Evolutionary conservation across 108 stramenopile genomes (phyloP).

Genomic region (Asterionellopsis glacialis): DNA sequence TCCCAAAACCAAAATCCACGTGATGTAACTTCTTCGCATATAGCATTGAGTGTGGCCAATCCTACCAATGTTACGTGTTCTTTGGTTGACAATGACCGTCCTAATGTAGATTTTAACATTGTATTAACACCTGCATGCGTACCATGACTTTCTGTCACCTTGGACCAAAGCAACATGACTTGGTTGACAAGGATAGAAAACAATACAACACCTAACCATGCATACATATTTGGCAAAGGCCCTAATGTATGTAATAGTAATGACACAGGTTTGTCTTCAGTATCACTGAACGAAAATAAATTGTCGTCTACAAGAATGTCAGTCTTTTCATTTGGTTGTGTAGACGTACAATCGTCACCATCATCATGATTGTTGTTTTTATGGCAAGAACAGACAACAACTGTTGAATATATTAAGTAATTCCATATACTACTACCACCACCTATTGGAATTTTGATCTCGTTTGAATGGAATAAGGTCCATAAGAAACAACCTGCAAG

Average conservation of each 20-base stretch:
- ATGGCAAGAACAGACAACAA: neutral
- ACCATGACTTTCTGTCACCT: constrained; percentile 2
- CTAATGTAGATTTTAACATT: constrained; percentile 6
- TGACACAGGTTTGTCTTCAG: too few relatives aligned
- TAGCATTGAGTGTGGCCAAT: constrained; percentile 21
- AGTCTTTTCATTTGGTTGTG: too few relatives aligned
- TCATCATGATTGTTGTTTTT: too few relatives aligned
- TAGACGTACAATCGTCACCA: too few relatives aligned
- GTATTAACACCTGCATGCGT: constrained; percentile 13
- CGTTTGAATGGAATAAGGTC: neutral
- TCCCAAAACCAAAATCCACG: constrained; percentile 11
- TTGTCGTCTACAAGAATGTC: too few relatives aligned
- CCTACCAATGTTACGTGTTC: constrained; percentile 3
- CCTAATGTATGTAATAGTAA: too few relatives aligned
- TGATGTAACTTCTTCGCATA: constrained; percentile 23
- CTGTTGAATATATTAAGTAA: neutral
- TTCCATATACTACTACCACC: too few relatives aligned
- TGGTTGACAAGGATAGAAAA: constrained; percentile 17
- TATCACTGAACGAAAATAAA: too few relatives aligned
- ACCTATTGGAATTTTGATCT: too few relatives aligned
- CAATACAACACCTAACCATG: neutral
- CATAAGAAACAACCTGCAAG: constrained; percentile 5
- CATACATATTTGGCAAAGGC: neutral
- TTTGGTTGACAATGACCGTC: neutral
- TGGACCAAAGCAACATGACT: constrained; percentile 22